Evolutionary conservation across 768 basidiomycete genomes (phyloP), one percentile per base, ranked within the genome.

Genomic region (Termitomyces sp.): DNA sequence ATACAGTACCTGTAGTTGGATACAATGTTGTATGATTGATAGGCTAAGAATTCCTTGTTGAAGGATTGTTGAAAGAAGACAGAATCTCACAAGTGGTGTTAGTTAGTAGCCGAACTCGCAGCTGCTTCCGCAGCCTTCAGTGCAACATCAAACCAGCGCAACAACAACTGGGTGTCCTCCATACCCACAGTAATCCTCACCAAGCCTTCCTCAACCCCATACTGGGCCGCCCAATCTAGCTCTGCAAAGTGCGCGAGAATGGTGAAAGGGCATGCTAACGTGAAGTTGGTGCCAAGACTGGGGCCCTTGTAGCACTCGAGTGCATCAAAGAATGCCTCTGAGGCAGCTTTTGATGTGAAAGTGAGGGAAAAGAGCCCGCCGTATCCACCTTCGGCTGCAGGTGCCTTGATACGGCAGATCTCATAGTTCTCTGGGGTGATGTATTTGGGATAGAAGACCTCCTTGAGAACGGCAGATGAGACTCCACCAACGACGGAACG

Each of bases 211-310:
- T 96, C 92, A 13, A 99, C 92, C 20, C 92, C 94, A 71, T 83
- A 96, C 59, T 78, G 74, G 50, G 82, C 86, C 16, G 95, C 96
- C 96, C 96, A 99, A 37, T 89, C 91, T 60, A 96, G 74, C 71
- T 99, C 96, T 0, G 73, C 67, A 63, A 85, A 98, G 70, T 98
- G 96, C 37, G 92, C 96, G 26, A 99, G 77, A 57, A 98, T 85
- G 10, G 92, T 91, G 68, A 92, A 98, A 26, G 95, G 96, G 63
- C 87, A 94, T 32, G 94, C 93, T 31, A 98, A 79, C 2, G 96
- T 98, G 70, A 98, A 98, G 78, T 93, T 97, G 22, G 96, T 98
- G 2, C 96, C 96, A 9, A 92, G 79, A 66, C 86, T 87, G 0
- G 96, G 96, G 3, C 96, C 96, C 69, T 98, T 99, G 62, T 82